Conservation (phyloP, 345 rosid species). For the Salix arbutifolia region DNA sequence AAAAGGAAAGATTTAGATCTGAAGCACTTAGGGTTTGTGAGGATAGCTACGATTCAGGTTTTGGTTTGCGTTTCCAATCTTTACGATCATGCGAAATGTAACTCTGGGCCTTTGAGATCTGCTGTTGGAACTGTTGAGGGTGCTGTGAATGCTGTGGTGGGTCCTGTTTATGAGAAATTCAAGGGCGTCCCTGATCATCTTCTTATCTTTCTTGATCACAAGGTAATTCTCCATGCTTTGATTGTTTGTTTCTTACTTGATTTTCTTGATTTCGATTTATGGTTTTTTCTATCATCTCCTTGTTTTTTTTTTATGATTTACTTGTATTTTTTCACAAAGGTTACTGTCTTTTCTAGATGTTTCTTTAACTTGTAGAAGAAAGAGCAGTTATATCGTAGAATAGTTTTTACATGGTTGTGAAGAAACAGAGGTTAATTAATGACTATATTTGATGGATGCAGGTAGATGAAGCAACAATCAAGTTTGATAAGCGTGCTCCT, state of each 20-base stretch:
- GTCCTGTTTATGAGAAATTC: conserved; percentile 61
- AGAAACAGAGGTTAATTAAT: not conserved
- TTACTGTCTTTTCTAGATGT: too few species aligned
- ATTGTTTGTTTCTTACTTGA: not conserved
- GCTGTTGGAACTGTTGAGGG: conserved; percentile 65
- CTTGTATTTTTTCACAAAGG: too few species aligned
- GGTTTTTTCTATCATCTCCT: not conserved
- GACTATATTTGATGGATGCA: conserved; percentile 19
- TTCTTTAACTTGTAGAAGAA: too few species aligned
- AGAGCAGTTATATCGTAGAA: too few species aligned
- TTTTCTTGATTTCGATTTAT: not conserved
- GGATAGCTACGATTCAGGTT: conserved; percentile 52
- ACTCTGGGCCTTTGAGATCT: conserved; percentile 73
- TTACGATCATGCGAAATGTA: conserved; percentile 67
- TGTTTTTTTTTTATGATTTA: too few species aligned
- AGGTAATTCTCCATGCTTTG: conserved; percentile 39
- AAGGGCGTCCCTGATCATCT: conserved; percentile 62
- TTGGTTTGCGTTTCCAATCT: conserved; percentile 48
- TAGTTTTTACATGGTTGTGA: too few species aligned
- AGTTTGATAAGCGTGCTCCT: conserved; percentile 76
- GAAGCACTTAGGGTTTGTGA: conserved; percentile 65
- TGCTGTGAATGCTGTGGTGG: conserved; percentile 53
- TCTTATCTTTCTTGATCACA: conserved; percentile 62
- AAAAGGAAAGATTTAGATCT: conserved; percentile 27
- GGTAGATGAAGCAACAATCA: conserved; percentile 57